Evolutionary conservation across 2,329 filamentous ascomycete species (phyloP), one percentile per base, ranked within the genome.

Genomic region (Trichothecium roseum): DNA sequence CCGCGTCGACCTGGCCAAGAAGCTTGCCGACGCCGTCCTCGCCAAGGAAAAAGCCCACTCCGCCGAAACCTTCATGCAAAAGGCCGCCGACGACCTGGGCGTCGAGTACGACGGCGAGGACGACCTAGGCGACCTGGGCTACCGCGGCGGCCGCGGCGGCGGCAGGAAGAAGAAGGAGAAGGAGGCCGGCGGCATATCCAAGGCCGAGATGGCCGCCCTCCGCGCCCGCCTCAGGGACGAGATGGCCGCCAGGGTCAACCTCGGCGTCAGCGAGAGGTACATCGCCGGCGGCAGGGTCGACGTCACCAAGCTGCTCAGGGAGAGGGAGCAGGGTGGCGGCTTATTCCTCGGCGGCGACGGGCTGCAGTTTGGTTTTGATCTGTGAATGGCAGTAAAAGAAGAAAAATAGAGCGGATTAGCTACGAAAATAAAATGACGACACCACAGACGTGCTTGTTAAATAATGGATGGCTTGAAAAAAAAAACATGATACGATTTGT

Each of bases 41-140:
- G 89, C 88, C 7, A 94, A 94, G 60, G 85, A 93, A 53, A 94
- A 89, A 60, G 77, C 81, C 8, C 76, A 75, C 37, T 81, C 82
- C 49, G 84, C 94, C 47, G 84, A 94, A 45, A 77, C 85, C 37
- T 91, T 88, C 78, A 66, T 96, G 47, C 76, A 77, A 30, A 75
- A 74, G 32, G 88, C 87, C 0, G 91, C 91, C 0, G 87, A 95
- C 39, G 89, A 96, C 44, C 68, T 98, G 0, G 91, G 91, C 1
- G 84, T 96, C 0, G 89, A 95, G 35, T 94, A 94, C 53, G 87
- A 96, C 52, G 83, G 78, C 40, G 87, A 94, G 26, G 86, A 93
- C 31, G 81, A 94, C 42, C 83, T 82, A 44, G 86, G 91, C 24
- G 83, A 86, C 29, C 80, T 87, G 39, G 80, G 69, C 28, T 69